Percentiles rank a stretch among this genome's conserved stretches.
phyloP scores from a whole-genome alignment of 176 grass and related monocot species.

The Aegilops sharonensis region DNA sequence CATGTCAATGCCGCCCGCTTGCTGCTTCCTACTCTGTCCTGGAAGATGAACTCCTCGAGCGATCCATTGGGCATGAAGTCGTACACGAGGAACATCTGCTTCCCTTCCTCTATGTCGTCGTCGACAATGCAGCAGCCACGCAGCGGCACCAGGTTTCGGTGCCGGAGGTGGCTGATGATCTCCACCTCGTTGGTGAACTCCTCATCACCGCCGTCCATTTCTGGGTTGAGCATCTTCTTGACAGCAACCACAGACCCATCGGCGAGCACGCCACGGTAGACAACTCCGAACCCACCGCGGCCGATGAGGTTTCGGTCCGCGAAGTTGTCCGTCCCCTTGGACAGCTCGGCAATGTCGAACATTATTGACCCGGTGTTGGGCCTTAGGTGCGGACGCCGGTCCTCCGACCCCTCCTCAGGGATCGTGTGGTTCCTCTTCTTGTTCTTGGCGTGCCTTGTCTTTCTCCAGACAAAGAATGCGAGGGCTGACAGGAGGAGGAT shows the following conservation, averaged over 20 bases:
- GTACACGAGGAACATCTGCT: constrained; percentile 74
- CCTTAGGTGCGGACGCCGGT: constrained; percentile 50
- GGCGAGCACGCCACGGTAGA: constrained; percentile 67
- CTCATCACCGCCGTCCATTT: constrained; percentile 67
- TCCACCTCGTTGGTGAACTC: constrained; percentile 86
- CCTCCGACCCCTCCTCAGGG: constrained; percentile 21
- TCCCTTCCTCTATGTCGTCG: constrained; percentile 61
- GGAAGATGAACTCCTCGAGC: constrained; percentile 76
- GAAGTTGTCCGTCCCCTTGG: constrained; percentile 67
- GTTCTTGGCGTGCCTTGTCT: constrained; percentile 16
- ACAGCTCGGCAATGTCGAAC: constrained; percentile 64
- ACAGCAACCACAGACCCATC: constrained; percentile 75
- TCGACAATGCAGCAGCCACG: constrained; percentile 83
- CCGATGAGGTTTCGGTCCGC: constrained; percentile 64
- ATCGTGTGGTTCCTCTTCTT: constrained; percentile 30
- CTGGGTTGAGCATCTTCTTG: constrained; percentile 77
- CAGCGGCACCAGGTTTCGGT: constrained; percentile 78
- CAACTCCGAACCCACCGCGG: constrained; percentile 72
- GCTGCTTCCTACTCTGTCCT: background rate
- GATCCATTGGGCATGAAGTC: constrained; percentile 85
- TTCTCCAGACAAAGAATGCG: constrained; percentile 47
- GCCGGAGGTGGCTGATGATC: constrained; percentile 84
- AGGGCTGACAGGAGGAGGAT: constrained; percentile 31
- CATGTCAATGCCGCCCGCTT: constrained; percentile 47
- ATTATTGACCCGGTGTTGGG: constrained; percentile 78